Conservation (phyloP, 2,329 filamentous ascomycete species). For the Penicillium sp. region DNA sequence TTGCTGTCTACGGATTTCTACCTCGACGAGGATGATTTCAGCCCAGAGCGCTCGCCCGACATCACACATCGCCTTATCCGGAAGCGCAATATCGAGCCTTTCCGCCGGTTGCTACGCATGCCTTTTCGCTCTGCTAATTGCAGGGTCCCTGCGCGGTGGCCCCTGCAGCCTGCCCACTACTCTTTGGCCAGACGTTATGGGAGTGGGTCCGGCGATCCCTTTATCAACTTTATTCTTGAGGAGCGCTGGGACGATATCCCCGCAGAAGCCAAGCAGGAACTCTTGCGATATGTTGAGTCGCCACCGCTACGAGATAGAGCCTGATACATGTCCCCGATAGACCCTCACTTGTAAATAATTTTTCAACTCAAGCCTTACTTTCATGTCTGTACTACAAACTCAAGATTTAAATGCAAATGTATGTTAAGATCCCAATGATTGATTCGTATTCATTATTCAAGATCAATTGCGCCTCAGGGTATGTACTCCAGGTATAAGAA, state of each 20-base stretch:
- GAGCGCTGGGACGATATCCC: slow-evolving; percentile 37
- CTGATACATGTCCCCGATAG: background rate
- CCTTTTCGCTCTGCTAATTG: slow-evolving; percentile 34
- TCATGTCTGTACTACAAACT: background rate
- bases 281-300: slow-evolving; percentile 22
- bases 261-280: slow-evolving; percentile 21
- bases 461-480: slow-evolving; percentile 4
- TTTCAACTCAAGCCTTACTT: background rate
- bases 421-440: background rate
- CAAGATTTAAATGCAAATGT: background rate
- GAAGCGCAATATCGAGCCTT: slow-evolving; percentile 35
- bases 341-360: background rate
- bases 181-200: slow-evolving; percentile 32
- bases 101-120: slow-evolving; percentile 33
- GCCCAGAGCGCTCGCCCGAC: slow-evolving; percentile 29
- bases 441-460: background rate
- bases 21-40: slow-evolving; percentile 36
- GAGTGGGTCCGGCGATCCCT: slow-evolving; percentile 33
- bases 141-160: slow-evolving; percentile 36
- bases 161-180: slow-evolving; percentile 35
- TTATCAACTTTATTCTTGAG: slow-evolving; percentile 33
- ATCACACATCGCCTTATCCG: slow-evolving; percentile 38
- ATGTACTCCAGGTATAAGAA: slow-evolving; percentile 2
- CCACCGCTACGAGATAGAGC: background rate
- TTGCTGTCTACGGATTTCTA: slow-evolving; percentile 39